phyloP scores from a whole-genome alignment of 2,329 filamentous ascomycete species.

The Aspergillus quadricinctus region DNA sequence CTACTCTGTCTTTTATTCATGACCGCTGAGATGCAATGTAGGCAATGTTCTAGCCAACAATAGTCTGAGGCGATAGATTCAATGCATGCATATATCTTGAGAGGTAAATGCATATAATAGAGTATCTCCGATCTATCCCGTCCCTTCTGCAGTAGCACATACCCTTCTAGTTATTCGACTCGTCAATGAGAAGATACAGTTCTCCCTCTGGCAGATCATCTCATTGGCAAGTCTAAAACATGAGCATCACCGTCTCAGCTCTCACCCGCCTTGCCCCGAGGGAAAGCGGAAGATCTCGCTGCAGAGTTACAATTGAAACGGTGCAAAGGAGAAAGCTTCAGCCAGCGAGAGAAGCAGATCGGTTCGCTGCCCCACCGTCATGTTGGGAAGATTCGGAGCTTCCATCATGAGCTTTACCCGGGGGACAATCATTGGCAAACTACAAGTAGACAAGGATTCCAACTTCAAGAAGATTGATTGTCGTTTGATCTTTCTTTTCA shows the following conservation, averaged over 20 bases:
- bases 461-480: neutral
- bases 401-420: conserved; percentile 25
- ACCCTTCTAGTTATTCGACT: neutral
- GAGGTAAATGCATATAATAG: neutral
- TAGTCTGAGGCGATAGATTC: neutral
- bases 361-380: conserved; percentile 31
- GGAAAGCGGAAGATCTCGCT: conserved; percentile 37
- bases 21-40: neutral
- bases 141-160: neutral
- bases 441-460: neutral
- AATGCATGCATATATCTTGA: neutral
- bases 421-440: conserved; percentile 11
- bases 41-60: neutral
- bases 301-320: conserved; percentile 15
- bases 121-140: neutral
- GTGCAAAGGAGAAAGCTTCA: conserved; percentile 22
- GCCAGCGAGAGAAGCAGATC: conserved; percentile 25
- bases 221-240: neutral
- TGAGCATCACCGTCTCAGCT: conserved; percentile 8
- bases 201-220: neutral
- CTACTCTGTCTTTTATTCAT: neutral
- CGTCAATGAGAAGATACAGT: neutral
- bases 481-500: conserved; percentile 4
- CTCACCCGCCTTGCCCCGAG: conserved; percentile 30
- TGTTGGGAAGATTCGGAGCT: conserved; percentile 38